phyloP scores from a whole-genome alignment of 257 asterid genomes.

The Hygrophila difformis region DNA sequence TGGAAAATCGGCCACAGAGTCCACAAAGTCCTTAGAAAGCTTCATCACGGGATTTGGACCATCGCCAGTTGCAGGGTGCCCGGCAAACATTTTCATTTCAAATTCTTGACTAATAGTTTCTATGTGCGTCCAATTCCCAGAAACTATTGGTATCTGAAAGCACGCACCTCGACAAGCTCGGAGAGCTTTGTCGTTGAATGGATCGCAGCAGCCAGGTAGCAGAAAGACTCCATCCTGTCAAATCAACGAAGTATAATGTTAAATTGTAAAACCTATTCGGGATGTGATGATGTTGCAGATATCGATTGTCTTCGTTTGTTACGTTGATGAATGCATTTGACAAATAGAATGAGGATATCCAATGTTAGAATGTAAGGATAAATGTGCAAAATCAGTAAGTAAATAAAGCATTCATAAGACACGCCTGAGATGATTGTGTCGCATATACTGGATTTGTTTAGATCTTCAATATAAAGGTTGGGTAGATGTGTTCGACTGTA shows the following conservation, averaged over 20 bases:
- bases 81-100: slow-evolving; percentile 71
- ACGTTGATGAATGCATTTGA: too few species aligned
- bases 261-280: neutral
- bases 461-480: too few species aligned
- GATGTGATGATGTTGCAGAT: neutral
- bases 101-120: slow-evolving; percentile 32
- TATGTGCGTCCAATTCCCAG: slow-evolving; percentile 58
- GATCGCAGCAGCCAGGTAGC: slow-evolving; percentile 95
- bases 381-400: too few species aligned
- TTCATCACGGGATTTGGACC: slow-evolving; percentile 21
- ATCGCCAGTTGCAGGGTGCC: slow-evolving; percentile 47
- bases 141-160: slow-evolving; percentile 82
- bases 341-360: too few species aligned
- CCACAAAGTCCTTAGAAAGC: slow-evolving; percentile 47
- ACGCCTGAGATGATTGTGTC: too few species aligned
- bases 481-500: too few species aligned
- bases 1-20: slow-evolving; percentile 37
- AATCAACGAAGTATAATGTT: neutral
- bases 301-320: neutral
- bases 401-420: too few species aligned
- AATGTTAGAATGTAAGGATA: too few species aligned
- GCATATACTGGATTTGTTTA: too few species aligned
- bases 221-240: slow-evolving; percentile 70
- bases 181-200: slow-evolving; percentile 91
- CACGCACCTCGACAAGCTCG: slow-evolving; percentile 91